Conservation (phyloP, 257 asterid species). For the Plantago major region DNA sequence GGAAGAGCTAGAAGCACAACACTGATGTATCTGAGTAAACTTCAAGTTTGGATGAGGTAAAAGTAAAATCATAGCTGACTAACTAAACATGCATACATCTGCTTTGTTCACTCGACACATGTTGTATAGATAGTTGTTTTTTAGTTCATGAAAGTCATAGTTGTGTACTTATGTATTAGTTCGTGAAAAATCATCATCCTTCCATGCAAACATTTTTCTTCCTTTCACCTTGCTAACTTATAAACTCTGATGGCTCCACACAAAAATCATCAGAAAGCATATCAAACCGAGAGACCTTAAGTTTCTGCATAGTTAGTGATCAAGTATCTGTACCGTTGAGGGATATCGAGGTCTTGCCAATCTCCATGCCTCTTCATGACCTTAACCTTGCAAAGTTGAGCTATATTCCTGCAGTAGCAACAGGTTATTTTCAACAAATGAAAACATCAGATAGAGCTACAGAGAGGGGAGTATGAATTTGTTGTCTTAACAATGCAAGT, state of each 20-base stretch:
- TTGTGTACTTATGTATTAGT: too few relatives aligned
- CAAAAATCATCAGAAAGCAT: too few relatives aligned
- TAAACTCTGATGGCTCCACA: too few relatives aligned
- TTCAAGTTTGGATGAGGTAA: too few relatives aligned
- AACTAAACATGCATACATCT: too few relatives aligned
- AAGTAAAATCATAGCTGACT: too few relatives aligned
- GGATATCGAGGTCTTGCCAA: slow-evolving; percentile 68
- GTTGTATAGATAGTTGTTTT: too few relatives aligned
- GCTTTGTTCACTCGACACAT: too few relatives aligned
- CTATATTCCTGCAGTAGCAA: slow-evolving; percentile 56
- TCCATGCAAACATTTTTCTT: too few relatives aligned
- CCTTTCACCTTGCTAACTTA: too few relatives aligned
- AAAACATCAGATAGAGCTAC: not conserved
- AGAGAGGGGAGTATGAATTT: not conserved
- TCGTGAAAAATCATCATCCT: too few relatives aligned
- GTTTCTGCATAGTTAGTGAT: not conserved
- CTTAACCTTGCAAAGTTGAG: slow-evolving; percentile 73
- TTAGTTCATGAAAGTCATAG: too few relatives aligned
- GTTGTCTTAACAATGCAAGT: not conserved
- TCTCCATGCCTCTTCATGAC: slow-evolving; percentile 64
- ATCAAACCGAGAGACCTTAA: not conserved
- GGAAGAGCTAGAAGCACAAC: not conserved
- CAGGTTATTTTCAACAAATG: not conserved
- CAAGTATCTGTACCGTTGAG: slow-evolving; percentile 41
- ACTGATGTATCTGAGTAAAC: not conserved